Conservation (phyloP, 2,329 filamentous ascomycete species). For the Aspergillus jensenii region DNA sequence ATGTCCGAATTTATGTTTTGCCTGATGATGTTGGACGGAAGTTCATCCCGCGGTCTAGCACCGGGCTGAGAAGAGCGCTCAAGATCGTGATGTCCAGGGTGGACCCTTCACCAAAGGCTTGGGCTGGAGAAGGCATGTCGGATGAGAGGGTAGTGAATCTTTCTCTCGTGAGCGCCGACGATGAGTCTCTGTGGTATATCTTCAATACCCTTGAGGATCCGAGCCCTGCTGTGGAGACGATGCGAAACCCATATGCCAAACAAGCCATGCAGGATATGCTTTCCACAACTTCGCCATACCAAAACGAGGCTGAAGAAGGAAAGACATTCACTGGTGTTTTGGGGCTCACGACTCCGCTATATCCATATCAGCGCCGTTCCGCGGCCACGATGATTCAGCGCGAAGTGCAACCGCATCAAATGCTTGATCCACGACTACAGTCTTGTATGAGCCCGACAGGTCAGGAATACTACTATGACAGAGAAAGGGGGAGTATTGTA, state of each 20-base stretch:
- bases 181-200: slow-evolving; percentile 51
- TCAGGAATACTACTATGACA: slow-evolving; percentile 67
- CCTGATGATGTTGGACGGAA: slow-evolving; percentile 40
- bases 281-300: slow-evolving; percentile 11
- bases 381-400: slow-evolving; percentile 81
- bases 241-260: slow-evolving; percentile 33
- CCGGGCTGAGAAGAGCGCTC: slow-evolving; percentile 34
- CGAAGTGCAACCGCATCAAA: slow-evolving; percentile 64
- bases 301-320: slow-evolving; percentile 6
- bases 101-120: slow-evolving; percentile 40
- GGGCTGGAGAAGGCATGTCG: slow-evolving; percentile 31
- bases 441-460: slow-evolving; percentile 61
- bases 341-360: slow-evolving; percentile 59
- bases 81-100: slow-evolving; percentile 41
- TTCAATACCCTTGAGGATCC: slow-evolving; percentile 50
- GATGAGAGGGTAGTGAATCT: slow-evolving; percentile 7
- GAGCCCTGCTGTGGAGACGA: slow-evolving; percentile 27
- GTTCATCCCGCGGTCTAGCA: slow-evolving; percentile 33
- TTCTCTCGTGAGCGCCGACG: slow-evolving; percentile 25
- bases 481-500: slow-evolving; percentile 61
- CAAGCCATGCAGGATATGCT: slow-evolving; percentile 40
- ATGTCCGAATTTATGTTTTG: slow-evolving; percentile 40
- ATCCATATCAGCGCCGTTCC: slow-evolving; percentile 77
- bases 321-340: slow-evolving; percentile 24
- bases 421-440: slow-evolving; percentile 73